phyloP scores from a whole-genome alignment of 495 filamentous ascomycete genomes.

The Bombardia bombarda region DNA sequence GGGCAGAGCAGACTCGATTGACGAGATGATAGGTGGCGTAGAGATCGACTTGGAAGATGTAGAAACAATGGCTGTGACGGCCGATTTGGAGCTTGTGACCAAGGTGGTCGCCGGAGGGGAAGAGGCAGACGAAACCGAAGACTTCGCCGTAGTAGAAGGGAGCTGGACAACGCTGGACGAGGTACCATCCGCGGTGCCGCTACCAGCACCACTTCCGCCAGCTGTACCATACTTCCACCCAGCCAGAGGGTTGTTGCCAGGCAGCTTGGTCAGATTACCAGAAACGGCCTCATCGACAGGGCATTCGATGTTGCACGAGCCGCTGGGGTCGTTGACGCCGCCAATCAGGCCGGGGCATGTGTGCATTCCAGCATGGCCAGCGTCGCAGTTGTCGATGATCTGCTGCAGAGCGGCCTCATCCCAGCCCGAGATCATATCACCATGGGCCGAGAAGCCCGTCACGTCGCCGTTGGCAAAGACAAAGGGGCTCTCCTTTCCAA shows the following conservation, averaged over 20 bases:
- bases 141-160: too few relatives aligned
- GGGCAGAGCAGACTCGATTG: too few relatives aligned
- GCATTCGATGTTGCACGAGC: constrained; percentile 40
- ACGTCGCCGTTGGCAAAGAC: constrained; percentile 55
- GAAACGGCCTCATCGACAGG: constrained; percentile 26
- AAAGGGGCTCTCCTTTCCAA: constrained; percentile 52
- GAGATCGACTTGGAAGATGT: background rate
- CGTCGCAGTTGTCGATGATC: constrained; percentile 54
- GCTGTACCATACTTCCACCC: constrained; percentile 29
- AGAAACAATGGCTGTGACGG: too few relatives aligned
- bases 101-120: constrained; percentile 2
- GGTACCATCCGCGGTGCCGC: constrained; percentile 17
- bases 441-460: constrained; percentile 54
- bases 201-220: constrained; percentile 7
- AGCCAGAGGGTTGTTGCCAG: constrained; percentile 48
- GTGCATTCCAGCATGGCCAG: constrained; percentile 42
- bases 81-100: too few relatives aligned
- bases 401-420: constrained; percentile 51
- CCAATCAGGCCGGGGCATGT: constrained; percentile 44
- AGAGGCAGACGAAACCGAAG: background rate
- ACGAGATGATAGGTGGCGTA: background rate
- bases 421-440: constrained; percentile 71
- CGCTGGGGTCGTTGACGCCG: constrained; percentile 29
- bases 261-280: constrained; percentile 36
- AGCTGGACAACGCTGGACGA: constrained; percentile 6